These are phyloP conservation scores for Coemansia reversa DNA, from an alignment of 192 early-diverging fungal species.

Conservation along the genomic window DNA sequence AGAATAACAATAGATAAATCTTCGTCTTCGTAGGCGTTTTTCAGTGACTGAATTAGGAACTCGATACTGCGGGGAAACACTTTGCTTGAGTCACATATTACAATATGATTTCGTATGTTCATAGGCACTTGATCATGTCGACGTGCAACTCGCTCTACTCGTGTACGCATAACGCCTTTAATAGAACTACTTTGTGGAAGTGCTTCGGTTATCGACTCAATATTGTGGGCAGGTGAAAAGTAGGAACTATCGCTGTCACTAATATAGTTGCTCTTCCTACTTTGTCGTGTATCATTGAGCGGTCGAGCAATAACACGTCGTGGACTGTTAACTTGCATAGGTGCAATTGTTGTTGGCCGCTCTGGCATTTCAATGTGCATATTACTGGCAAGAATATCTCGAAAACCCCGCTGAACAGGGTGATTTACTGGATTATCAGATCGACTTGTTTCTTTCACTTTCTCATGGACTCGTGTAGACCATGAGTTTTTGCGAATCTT, in stretches of 20 bases:
- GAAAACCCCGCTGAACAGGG: background rate
- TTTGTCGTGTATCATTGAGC: background rate
- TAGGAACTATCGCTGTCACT: slow-evolving; percentile 50
- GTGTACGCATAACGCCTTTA: slow-evolving; percentile 14
- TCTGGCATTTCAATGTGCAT: background rate
- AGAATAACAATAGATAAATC: slow-evolving; percentile 42
- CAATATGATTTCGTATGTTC: slow-evolving; percentile 30
- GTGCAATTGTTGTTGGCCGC: background rate
- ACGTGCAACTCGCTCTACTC: slow-evolving; percentile 6
- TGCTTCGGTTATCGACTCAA: background rate
- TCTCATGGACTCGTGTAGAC: background rate
- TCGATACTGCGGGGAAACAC: slow-evolving; percentile 51
- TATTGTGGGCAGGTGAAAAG: slow-evolving; percentile 25
- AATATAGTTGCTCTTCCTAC: slow-evolving; percentile 26
- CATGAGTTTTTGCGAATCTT: background rate
- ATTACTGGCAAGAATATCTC: background rate
- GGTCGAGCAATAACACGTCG: slow-evolving; percentile 20
- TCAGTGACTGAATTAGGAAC: slow-evolving; percentile 44
- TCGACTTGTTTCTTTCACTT: too few species aligned
- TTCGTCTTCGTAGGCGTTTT: slow-evolving; percentile 38
- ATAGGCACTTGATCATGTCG: slow-evolving; percentile 22
- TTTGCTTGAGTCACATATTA: slow-evolving; percentile 43
- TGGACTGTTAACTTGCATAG: slow-evolving; percentile 27
- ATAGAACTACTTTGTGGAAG: background rate
- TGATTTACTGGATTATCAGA: background rate